Evolutionary conservation across 495 filamentous ascomycete species (phyloP), one percentile per base, ranked within the genome.

Genomic region (Saxophila tyrrhenica): DNA sequence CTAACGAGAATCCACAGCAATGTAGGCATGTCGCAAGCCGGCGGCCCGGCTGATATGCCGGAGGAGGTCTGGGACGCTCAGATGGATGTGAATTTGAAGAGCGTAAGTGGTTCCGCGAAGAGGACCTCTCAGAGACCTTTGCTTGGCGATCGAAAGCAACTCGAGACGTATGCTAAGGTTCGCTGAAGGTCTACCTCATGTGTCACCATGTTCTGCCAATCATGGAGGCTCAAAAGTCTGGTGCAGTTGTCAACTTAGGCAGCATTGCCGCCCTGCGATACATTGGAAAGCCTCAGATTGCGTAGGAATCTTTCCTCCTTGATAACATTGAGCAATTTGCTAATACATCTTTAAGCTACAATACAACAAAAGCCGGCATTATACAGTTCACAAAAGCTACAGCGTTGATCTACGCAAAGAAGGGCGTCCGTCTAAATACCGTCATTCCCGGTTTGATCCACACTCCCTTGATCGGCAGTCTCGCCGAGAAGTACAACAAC

Each of bases 31-130:
- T 70, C 63, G 19, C 69, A 76, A 56, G 69, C 74, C 0, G 75
- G 75, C 0, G 69, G 70, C 45, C 73, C 76, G 1, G 74, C 70
- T 2, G 63, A 64, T 8, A 73, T 77, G 70, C 16, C 23, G 0
- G 75, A 76, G 53, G 68, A 71, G 8, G 56, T 69, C 0, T 80
- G 74, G 75, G 70, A 78, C 56, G 38, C 51, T 17, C 75, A 77
- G 59, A 63, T 75, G 15, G 70, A 75, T 38, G 52, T 78, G 19
- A 79, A 78, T 47, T 60, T 78, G 22, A 76, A 78, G 54, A 24
- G 20, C 19, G 45, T n/a, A n/a, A n/a, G n/a, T n/a, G n/a, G n/a
- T n/a, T n/a, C n/a, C n/a, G n/a, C n/a, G n/a, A n/a, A n/a, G n/a
- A n/a, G n/a, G n/a, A n/a, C n/a, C n/a, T n/a, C n/a, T n/a, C n/a